Evolutionary conservation across 225 moss, liverwort and hornwort species (phyloP), one percentile per base, ranked within the genome.

Genomic region (Straminergon stramineum): DNA sequence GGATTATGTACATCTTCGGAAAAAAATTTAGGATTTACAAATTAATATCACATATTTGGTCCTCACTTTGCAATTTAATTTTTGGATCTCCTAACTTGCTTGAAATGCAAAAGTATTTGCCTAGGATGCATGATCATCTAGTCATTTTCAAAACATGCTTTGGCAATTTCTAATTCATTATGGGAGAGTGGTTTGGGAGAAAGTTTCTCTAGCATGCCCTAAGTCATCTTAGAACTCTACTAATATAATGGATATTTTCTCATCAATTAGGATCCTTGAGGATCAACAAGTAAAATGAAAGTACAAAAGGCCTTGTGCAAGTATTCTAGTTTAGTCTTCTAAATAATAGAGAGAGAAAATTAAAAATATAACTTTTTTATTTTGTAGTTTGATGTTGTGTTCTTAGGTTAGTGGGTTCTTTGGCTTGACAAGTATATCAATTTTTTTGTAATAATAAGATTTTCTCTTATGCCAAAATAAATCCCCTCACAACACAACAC

Each of bases 371-470:
- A 2, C 8, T 52, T 51, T 10, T 16, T 51, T 34, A 22, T 53
- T 22, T 24, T 77, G 5, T 11, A 75, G 0, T 51, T 19, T 10
- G 6, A 32, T 20, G 5, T 75, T 76, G 7, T 32, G 1, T 52
- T 34, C 0, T 1, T 20, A 0, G 0, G 2, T 51, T 21, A 52
- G 5, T 75, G 2, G 8, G 1, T 52, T 13, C 2, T 21, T 12
- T 32, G 5, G 1, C 13, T 32, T 1, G 0, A 52, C 21, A 13
- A 76, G 3, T 4, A 13, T 7, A 32, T 5, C 0, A 5, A 32
- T 20, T 26, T 13, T 17, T 32, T 76, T 32, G 0, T 51, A 32
- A 52, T 31, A 7, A 52, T 32, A 7, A 32, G 5, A 2, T 51
- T 51, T 51, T 20, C 0, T 20, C 20, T 31, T 31, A 13, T 12